Base-by-base conservation (phyloP, 2,329 filamentous ascomycete species). In the Fusarium marasasianum region DNA sequence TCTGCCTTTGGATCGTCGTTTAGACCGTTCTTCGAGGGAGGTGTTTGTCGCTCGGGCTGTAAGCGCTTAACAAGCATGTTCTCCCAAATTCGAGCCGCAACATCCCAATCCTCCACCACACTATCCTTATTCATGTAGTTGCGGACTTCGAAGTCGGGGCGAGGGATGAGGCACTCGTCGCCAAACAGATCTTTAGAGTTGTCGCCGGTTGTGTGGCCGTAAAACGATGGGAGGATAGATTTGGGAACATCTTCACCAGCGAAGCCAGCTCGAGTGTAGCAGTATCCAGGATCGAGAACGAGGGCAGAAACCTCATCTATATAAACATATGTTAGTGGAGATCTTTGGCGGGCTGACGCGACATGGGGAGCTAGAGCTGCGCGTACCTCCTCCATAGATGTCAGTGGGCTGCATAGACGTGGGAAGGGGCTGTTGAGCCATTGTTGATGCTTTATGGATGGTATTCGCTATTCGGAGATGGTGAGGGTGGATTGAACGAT, bases 201-300 rank as follows among this genome's bases (percentile, higher is more conserved):
- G 62, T 84, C 82, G 75, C 78, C 79, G 72, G 82, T 87, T 62
- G 88, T 79, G 79, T 88, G 85, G 62, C 93, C 95, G 84, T 99
- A 99, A 85, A 93, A 94, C 50, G 95, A 96, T 35, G 96, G 95
- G 66, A 97, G 89, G 65, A 98, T 91, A 37, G 94, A 95, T 86
- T 98, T 98, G 77, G 96, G 96, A 2, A 95, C 93, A 84, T 99
- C 96, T 89, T 99, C 97, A 80, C 97, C 96, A 18, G 97, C 97
- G 80, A 98, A 99, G 66, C 96, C 96, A 69, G 95, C 96, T 84
- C 97, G 95, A 45, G 94, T 95, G 77, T 91, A 92, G 80, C 93
- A 94, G 85, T 95, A 98, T 71, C 97, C 96, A 7, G 96, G 94
- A 81, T 99, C 96, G 80, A 99, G 94, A 43, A 99, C 94, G 77